Conservation (phyloP, 768 basidiomycete genomes). For the Lactifluus volemus region DNA sequence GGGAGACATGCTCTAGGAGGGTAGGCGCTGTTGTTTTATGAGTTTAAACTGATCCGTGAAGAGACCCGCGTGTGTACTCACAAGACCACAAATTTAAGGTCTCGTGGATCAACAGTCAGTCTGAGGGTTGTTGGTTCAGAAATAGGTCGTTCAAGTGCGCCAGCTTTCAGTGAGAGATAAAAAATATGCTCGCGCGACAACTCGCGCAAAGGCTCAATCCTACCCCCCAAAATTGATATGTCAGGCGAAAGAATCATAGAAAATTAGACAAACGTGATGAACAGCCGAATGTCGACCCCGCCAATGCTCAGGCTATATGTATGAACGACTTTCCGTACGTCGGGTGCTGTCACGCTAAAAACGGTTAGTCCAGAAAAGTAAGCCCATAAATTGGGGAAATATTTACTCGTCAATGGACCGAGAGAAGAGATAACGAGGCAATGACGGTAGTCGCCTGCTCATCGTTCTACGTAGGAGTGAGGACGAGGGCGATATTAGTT, state of each 20-base stretch:
- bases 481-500: background rate
- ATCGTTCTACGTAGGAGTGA: background rate
- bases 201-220: slow-evolving; percentile 19
- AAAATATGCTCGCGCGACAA: slow-evolving; percentile 37
- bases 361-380: background rate
- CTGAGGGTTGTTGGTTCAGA: slow-evolving; percentile 39
- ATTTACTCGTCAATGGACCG: background rate
- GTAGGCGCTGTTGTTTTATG: slow-evolving; percentile 35
- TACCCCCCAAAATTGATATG: background rate
- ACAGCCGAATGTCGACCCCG: slow-evolving; percentile 8
- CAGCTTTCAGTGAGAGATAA: slow-evolving; percentile 44
- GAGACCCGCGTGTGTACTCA: slow-evolving; percentile 26
- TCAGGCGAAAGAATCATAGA: background rate
- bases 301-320: slow-evolving; percentile 1
- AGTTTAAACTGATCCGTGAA: background rate
- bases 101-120: slow-evolving; percentile 44
- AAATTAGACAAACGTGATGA: slow-evolving; percentile 14
- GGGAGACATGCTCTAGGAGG: slow-evolving; percentile 52
- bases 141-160: slow-evolving; percentile 46
- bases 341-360: background rate
- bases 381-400: background rate
- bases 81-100: slow-evolving; percentile 56
- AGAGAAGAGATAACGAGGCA: background rate
- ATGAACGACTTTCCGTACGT: slow-evolving; percentile 10
- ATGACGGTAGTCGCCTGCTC: background rate